Base-by-base conservation (phyloP, 2,329 filamentous ascomycete species). In the Delphinella strobiligena region DNA sequence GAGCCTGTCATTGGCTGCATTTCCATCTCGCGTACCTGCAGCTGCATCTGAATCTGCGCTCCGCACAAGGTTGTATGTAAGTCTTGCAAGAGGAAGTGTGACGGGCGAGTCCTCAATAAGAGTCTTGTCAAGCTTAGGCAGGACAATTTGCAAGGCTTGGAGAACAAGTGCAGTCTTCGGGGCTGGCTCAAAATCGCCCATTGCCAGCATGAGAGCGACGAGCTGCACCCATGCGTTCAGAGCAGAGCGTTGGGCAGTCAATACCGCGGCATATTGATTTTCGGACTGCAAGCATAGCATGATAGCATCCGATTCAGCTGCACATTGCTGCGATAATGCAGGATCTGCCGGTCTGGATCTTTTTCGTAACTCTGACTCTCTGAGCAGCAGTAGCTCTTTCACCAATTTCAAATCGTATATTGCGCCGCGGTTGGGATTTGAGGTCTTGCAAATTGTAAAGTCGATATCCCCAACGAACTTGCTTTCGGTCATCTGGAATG, bases 161-260 rank as follows among this genome's bases (percentile, higher is more conserved):
- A 96, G 64, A 40, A 93, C 78, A 55, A 95, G 88, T 0, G 81
- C 76, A 4, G 79, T 79, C 53, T 80, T 80, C 19, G 74, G 74
- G 2, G 74, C 74, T 38, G 76, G 73, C 43, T 83, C 81, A 55
- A 93, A 81, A 38, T 91, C 82, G 48, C 85, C 86, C 41, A 75
- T 79, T 50, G 87, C 81, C 15, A 94, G 71, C 63, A 93, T 82
- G 16, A 95, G 77, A 38, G 87, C 76, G 34, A 93, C 63, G 19
- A 96, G 70, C 51, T 88, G 85, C 1, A 82, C 76, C 89, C 93
- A 98, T 1, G 84, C 77, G 52, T 72, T 77, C 3, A 96, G 69
- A 2, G 89, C 79, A 34, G 76, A 71, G 17, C 82, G 69, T 44
- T 82, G 73, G 15, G 66, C 64, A 30, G 51, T 50, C 52, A 59